Conservation (phyloP, 495 filamentous ascomycete genomes). For the Alectoria sarmentosa region DNA sequence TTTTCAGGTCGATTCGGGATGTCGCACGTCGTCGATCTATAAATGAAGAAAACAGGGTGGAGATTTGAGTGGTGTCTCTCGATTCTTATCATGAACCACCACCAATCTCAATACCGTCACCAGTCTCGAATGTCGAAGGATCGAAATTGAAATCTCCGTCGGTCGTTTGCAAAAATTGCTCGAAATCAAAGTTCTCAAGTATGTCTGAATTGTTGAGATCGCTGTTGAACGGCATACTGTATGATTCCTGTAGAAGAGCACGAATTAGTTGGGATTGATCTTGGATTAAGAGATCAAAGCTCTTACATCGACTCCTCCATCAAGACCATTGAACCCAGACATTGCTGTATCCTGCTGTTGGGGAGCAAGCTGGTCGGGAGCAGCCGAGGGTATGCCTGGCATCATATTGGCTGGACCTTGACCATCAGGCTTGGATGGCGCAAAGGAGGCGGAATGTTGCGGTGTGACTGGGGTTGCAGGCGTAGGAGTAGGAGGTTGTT, state of each 20-base stretch:
- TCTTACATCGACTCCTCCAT: slow-evolving; percentile 24
- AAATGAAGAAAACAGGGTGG: not conserved
- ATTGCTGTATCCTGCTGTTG: slow-evolving; percentile 33
- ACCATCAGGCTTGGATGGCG: slow-evolving; percentile 41
- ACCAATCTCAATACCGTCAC: slow-evolving; percentile 45
- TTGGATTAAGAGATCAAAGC: slow-evolving; percentile 32
- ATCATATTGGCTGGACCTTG: slow-evolving; percentile 43
- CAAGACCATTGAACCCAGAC: slow-evolving; percentile 28
- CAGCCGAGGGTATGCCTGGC: slow-evolving; percentile 34
- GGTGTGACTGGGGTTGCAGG: slow-evolving; percentile 83
- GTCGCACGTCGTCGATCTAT: not conserved
- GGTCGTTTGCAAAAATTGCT: slow-evolving; percentile 71
- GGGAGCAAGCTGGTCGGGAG: slow-evolving; percentile 38
- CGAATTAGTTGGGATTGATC: slow-evolving; percentile 6
- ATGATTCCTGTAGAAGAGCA: slow-evolving; percentile 24
- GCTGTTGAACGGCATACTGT: slow-evolving; percentile 51
- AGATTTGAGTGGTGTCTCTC: not conserved
- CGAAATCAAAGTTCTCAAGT: slow-evolving; percentile 92
- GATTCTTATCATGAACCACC: slow-evolving; percentile 29
- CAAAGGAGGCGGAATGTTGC: slow-evolving; percentile 58
- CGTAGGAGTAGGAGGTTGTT: slow-evolving; percentile 65
- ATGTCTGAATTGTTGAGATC: slow-evolving; percentile 55
- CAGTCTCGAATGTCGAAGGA: slow-evolving; percentile 43
- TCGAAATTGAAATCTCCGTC: slow-evolving; percentile 46
- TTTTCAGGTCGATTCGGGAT: slow-evolving; percentile 10